Evolutionary conservation across 106 monocot genomes (phyloP).

Genomic region (Dendrobium officinale): DNA sequence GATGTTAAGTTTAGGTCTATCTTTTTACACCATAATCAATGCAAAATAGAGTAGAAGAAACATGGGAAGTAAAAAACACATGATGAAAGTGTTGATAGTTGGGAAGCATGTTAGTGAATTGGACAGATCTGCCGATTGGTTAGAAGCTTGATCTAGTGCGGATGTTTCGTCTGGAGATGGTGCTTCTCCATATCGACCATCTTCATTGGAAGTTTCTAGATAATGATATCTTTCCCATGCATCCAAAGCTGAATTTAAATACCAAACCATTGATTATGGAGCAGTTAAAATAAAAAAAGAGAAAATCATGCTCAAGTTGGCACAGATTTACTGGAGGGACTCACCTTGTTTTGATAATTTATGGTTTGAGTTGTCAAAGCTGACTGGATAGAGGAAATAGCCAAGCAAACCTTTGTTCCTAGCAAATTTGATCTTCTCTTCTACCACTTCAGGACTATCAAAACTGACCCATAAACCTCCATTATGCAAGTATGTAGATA

Average conservation of each 20-base stretch:
- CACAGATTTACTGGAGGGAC: background rate
- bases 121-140: conserved; percentile 6
- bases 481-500: conserved; percentile 37
- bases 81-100: background rate
- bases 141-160: conserved; percentile 17
- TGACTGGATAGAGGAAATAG: conserved; percentile 75
- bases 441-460: conserved; percentile 43
- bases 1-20: too few relatives aligned
- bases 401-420: conserved; percentile 41
- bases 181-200: conserved; percentile 9
- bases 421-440: conserved; percentile 48
- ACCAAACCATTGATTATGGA: background rate
- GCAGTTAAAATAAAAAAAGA: background rate
- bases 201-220: conserved; percentile 11
- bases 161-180: conserved; percentile 17
- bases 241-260: conserved; percentile 43
- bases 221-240: conserved; percentile 30
- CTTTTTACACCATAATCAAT: background rate
- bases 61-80: background rate
- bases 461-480: conserved; percentile 70
- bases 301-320: background rate
- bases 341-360: conserved; percentile 62
- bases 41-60: background rate
- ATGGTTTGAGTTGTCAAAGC: conserved; percentile 45
- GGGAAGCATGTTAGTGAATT: background rate